Conservation (phyloP, 1,284 basidiomycete species). For the Apiotrichum mycotoxinovorans region DNA sequence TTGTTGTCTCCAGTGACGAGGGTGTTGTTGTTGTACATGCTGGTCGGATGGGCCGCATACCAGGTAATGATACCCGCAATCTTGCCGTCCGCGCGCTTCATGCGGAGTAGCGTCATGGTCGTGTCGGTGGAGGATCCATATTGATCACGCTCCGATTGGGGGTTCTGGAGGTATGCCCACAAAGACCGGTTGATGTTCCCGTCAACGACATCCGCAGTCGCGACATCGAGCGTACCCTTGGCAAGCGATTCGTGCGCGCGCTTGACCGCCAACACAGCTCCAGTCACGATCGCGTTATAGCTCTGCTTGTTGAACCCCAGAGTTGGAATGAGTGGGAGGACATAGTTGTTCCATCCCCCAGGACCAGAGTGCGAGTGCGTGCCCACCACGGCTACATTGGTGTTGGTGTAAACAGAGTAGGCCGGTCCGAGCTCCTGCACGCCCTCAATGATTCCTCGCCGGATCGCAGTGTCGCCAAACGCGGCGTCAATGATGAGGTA, state of each 20-base stretch:
- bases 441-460: conserved; percentile 13
- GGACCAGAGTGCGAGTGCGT: conserved; percentile 17
- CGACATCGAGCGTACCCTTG: conserved; percentile 8
- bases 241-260: conserved; percentile 11
- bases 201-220: conserved; percentile 10
- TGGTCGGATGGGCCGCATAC: conserved; percentile 18
- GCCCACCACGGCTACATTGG: conserved; percentile 9
- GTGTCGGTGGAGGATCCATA: conserved; percentile 11
- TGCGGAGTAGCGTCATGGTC: conserved; percentile 15
- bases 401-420: not conserved
- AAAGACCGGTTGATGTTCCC: conserved; percentile 18
- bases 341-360: conserved; percentile 18
- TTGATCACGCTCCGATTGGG: conserved; percentile 10
- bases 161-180: conserved; percentile 14
- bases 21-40: conserved; percentile 14
- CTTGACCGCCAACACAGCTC: conserved; percentile 1
- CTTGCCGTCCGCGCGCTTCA: conserved; percentile 9
- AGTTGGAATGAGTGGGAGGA: conserved; percentile 9
- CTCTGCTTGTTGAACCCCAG: conserved; percentile 11
- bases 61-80: conserved; percentile 11
- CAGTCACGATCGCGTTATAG: conserved; percentile 15
- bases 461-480: conserved; percentile 11
- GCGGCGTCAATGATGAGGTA: conserved; percentile 13
- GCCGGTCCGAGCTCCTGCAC: not conserved
- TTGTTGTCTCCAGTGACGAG: conserved; percentile 19